phyloP scores from a whole-genome alignment of 371 early-diverging fungal species.

The Actinomortierella wolfii region DNA sequence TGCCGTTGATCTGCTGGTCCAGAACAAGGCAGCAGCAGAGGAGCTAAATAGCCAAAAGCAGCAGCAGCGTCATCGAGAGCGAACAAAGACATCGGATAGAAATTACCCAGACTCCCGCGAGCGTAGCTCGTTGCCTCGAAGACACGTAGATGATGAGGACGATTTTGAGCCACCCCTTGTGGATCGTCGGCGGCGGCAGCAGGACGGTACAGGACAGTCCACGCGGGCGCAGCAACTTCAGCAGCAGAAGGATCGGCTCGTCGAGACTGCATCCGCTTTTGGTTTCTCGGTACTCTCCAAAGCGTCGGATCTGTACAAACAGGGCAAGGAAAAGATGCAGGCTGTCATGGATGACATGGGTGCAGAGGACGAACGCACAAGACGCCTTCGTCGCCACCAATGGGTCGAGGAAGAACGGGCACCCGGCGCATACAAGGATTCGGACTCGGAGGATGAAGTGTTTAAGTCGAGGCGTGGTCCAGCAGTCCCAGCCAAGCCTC shows the following conservation, averaged over 20 bases:
- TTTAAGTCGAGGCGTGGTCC: constrained; percentile 23
- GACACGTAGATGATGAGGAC: constrained; percentile 14
- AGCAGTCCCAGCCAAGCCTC: constrained; percentile 3
- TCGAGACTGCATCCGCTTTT: constrained; percentile 71
- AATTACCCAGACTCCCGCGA: no score
- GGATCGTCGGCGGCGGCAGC: constrained; percentile 17
- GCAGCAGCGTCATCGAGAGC: background rate
- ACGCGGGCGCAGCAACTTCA: constrained; percentile 44
- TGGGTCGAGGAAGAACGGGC: constrained; percentile 46
- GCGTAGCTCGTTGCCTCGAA: no score
- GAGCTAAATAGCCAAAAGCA: constrained; percentile 4
- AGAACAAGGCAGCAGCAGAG: constrained; percentile 54
- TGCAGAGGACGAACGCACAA: constrained; percentile 50
- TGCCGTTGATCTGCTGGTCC: constrained; percentile 69
- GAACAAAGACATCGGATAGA: background rate
- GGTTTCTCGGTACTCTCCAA: constrained; percentile 74
- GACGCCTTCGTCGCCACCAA: constrained; percentile 40
- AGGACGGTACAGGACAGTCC: constrained; percentile 10
- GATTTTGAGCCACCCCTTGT: constrained; percentile 17
- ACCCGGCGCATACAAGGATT: constrained; percentile 50
- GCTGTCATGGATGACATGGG: constrained; percentile 69
- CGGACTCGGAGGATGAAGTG: constrained; percentile 45
- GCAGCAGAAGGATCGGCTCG: constrained; percentile 64
- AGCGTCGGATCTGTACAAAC: constrained; percentile 71
- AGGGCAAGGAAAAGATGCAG: constrained; percentile 69